phyloP scores from a whole-genome alignment of 2,329 filamentous ascomycete species.

The Teratosphaeria destructans region DNA sequence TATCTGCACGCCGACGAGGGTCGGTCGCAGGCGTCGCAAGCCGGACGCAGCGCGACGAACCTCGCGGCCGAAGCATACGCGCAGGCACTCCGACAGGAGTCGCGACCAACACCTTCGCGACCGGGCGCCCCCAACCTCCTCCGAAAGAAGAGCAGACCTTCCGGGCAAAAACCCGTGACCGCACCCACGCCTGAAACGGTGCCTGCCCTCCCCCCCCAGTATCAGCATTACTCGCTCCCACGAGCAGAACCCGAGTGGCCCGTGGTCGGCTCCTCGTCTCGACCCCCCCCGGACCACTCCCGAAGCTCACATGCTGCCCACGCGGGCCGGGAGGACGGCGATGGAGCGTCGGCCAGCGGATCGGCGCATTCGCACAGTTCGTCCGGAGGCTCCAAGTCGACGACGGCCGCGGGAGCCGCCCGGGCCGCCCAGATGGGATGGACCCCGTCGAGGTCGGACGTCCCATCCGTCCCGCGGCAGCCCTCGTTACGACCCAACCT shows the following conservation, averaged over 20 bases:
- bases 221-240: not conserved
- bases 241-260: not conserved
- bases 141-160: conserved; percentile 9
- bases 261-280: conserved; percentile 2
- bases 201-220: not conserved
- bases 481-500: conserved; percentile 11
- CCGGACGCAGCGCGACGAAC: conserved; percentile 23
- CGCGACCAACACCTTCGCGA: conserved; percentile 8
- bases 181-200: not conserved
- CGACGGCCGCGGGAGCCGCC: conserved; percentile 3
- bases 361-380: conserved; percentile 4
- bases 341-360: conserved; percentile 9
- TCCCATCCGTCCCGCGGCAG: not conserved
- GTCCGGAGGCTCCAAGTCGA: not conserved
- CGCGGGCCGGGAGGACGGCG: conserved; percentile 10
- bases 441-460: not conserved
- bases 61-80: conserved; percentile 25
- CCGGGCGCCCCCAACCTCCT: conserved; percentile 3
- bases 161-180: not conserved
- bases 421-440: conserved; percentile 2
- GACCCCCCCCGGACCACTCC: conserved; percentile 10
- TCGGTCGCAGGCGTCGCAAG: conserved; percentile 17
- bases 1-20: conserved; percentile 12
- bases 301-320: not conserved
- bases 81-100: conserved; percentile 23